Base-by-base conservation (phyloP, 75 land plant genomes). In the Pinus tabuliformis region DNA sequence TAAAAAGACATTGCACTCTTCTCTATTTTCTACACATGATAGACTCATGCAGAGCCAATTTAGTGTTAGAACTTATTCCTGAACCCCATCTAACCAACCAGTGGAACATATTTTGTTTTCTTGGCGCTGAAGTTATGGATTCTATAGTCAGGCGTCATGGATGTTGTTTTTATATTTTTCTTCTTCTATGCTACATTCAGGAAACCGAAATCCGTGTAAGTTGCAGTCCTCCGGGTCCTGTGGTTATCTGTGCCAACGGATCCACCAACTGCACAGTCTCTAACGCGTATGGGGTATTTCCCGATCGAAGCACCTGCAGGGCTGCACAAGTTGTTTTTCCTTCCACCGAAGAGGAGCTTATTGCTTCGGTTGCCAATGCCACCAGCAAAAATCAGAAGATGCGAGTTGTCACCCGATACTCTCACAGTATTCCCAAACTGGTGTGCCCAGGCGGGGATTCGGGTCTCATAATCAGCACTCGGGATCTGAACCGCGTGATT, bases 351-450 rank as follows among this genome's bases (percentile, higher is more conserved):
- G 57, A 58, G 28, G 84, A 87, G 58, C 79, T 87, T 15, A 0
- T 87, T 11, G 42, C 37, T 11, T 76, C 57, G 7, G 84, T 87
- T 42, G 85, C 89, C 30, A n/a, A 24, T 4, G 89, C 80, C 16
- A 30, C 76, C 5, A 17, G 57, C 28, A 72, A 56, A 64, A 81
- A 81, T 58, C 83, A 74, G 68, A 87, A 87, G 59, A 84, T 84
- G 73, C 84, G 78, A 56, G 74, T 79, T 3, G 78, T 75, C 1
- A 70, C 78, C 3, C 21, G 52, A 3, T 72, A 61, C 54, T 57
- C 78, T 72, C 86, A 86, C 78, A 87, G 87, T 83, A 65, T 84
- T 61, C 89, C 89, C 15, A 84, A 81, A 62, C 76, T 84, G 24
- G 80, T 72, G 4, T 87, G 89, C 78, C 83, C 83, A 4, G 89